Evolutionary conservation across 2,329 filamentous ascomycete species (phyloP).

Genomic region (Cercospora beticola): DNA sequence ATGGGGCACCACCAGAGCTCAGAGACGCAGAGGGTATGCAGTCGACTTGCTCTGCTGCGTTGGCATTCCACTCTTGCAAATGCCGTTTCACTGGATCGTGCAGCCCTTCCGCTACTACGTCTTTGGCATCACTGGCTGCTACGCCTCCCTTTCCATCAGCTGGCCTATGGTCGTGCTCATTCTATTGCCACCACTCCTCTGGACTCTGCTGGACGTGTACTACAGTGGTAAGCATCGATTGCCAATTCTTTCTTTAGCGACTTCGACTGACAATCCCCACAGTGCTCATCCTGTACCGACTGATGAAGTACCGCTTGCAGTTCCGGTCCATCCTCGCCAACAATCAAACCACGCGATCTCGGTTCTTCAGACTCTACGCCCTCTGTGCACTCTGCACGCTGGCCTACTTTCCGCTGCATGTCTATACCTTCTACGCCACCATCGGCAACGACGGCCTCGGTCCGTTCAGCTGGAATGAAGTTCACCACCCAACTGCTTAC

Average conservation of each 20-base stretch:
- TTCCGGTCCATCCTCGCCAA: conserved; percentile 58
- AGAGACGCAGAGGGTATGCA: conserved; percentile 48
- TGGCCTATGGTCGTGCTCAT: conserved; percentile 59
- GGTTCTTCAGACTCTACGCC: conserved; percentile 62
- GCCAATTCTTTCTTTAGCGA: neutral
- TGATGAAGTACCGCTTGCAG: conserved; percentile 59
- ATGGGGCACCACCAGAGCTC: conserved; percentile 51
- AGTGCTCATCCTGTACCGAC: conserved; percentile 62
- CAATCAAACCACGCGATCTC: conserved; percentile 56
- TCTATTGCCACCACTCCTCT: conserved; percentile 57
- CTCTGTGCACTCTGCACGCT: conserved; percentile 54
- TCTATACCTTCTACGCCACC: conserved; percentile 53
- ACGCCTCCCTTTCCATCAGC: conserved; percentile 53
- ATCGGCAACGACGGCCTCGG: conserved; percentile 37
- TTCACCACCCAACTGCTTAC: conserved; percentile 48
- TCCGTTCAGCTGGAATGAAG: conserved; percentile 49
- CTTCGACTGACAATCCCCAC: conserved; percentile 11
- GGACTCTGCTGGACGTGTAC: conserved; percentile 54
- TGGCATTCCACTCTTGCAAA: conserved; percentile 54
- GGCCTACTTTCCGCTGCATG: conserved; percentile 54
- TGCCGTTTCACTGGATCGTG: conserved; percentile 59
- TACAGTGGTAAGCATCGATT: conserved; percentile 54
- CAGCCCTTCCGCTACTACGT: conserved; percentile 61
- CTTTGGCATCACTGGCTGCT: conserved; percentile 60
- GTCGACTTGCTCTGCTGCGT: conserved; percentile 59